Base-by-base conservation (phyloP, 2,329 filamentous ascomycete genomes). In the Arthrinium puccinioides region DNA sequence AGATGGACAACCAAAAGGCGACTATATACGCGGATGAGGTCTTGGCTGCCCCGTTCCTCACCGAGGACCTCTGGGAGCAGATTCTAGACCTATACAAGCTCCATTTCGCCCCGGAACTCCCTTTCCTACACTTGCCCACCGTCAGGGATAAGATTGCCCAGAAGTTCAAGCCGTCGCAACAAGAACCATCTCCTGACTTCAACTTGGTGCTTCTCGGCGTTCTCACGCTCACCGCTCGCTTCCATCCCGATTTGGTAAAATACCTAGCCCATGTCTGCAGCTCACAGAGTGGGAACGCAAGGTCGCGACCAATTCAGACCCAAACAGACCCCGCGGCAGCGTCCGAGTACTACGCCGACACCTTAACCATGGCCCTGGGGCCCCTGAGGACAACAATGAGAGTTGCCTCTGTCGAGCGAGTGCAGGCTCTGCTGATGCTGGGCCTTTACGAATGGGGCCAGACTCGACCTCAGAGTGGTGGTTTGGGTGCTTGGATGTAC, bases 391-490 rank as follows among this genome's bases (percentile, higher is more conserved):
- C 57, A 32, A 64, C 61, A 32, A 67, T 76, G 48, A 67, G 66
- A 10, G 58, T 57, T 9, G 70, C 74, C 5, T 76, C 74, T 1
- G 62, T 85, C 4, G 76, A 84, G 42, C 69, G 76, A 13, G 75
- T 79, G 1, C 81, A 86, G 46, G 78, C 80, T 1, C 69, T 79
- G 31, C 64, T 87, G 9, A 85, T 87, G 80, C 65, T 87, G 7
- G 78, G 74, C 2, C 62, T 84, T 9, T 83, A 86, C 43, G 80
- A 86, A 44, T 86, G 82, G 81, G 78, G 76, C 9, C 79, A 80
- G 53, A 70, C 72, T 8, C 63, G 70, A 6, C 60, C 61, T 5
- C 60, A 61, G 33, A 52, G 55, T 2, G 66, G 64, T 44, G 80
- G 79, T 2, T 57, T 72, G 15, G 72, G 72, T 27, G 79, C 80